A percentile compares a stretch with the other conserved stretches of the same genome.
Evolutionary conservation across 331 rosid genomes (phyloP).

Genomic region (Malus hybrid): DNA sequence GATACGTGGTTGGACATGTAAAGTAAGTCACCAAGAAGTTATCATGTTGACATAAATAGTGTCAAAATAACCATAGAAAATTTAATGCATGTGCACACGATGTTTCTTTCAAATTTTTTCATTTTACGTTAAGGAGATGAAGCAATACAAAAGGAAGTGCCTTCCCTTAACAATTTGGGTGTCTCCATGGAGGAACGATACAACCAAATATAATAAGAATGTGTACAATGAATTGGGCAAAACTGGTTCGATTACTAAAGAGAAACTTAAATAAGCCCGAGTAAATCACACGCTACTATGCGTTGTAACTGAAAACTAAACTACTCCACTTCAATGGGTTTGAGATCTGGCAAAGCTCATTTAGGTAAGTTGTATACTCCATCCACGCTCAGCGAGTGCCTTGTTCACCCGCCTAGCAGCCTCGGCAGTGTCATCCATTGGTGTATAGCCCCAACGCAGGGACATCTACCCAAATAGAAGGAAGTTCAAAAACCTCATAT

Average conservation of each 20-base stretch:
- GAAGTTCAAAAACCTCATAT: background rate
- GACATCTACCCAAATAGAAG: constrained; percentile 35
- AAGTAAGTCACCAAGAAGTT: no score
- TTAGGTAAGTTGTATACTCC: constrained; percentile 41
- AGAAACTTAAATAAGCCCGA: no score
- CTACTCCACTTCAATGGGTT: background rate
- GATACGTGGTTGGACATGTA: no score
- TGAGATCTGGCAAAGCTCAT: background rate
- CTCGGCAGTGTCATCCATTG: constrained; percentile 72
- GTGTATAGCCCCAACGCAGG: constrained; percentile 72
- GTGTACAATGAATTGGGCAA: background rate
- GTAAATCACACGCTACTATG: no score
- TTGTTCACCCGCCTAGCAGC: constrained; percentile 53
- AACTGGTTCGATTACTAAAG: background rate
- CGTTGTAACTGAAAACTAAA: no score
- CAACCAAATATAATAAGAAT: background rate
- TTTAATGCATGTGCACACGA: no score
- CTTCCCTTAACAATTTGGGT: background rate
- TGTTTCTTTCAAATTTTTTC: no score
- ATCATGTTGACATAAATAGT: no score
- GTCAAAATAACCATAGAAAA: no score
- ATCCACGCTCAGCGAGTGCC: constrained; percentile 71
- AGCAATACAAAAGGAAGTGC: background rate
- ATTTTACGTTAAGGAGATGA: background rate
- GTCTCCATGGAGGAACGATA: background rate